Conservation (phyloP, 108 stramenopile genomes). For the Skeletonema menzelii region DNA sequence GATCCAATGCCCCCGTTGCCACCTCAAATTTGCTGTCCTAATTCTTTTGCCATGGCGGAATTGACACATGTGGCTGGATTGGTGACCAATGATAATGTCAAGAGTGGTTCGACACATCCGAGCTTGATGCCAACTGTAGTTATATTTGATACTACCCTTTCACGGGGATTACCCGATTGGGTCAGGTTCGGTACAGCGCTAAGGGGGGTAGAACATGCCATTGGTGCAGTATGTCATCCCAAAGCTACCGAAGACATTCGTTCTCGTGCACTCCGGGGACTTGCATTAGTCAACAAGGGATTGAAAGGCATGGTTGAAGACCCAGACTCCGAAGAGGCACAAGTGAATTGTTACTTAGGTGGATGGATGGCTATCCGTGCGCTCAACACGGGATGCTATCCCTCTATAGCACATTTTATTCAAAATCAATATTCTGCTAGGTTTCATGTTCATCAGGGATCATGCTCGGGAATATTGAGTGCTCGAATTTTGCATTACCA, state of each 20-base stretch:
- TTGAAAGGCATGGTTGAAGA: neutral
- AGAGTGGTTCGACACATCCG: constrained; percentile 25
- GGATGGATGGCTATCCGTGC: constrained; percentile 27
- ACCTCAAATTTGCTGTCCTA: constrained; percentile 40
- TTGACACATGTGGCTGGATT: constrained; percentile 38
- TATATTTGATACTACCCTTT: constrained; percentile 22
- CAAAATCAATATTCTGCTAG: constrained; percentile 44
- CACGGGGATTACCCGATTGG: constrained; percentile 38
- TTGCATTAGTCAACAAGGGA: constrained; percentile 6
- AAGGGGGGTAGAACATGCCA: constrained; percentile 33
- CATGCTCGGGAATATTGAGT: constrained; percentile 35
- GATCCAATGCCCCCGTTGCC: constrained; percentile 28
- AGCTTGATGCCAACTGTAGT: constrained; percentile 22
- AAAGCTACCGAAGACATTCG: constrained; percentile 26
- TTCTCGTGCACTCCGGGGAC: constrained; percentile 7
- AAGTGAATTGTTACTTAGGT: constrained; percentile 23
- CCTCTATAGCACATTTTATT: constrained; percentile 32
- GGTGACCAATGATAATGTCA: constrained; percentile 20
- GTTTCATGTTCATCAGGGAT: constrained; percentile 36
- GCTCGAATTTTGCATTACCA: constrained; percentile 37
- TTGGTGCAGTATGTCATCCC: constrained; percentile 36
- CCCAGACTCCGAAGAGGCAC: constrained; percentile 7
- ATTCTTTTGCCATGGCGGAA: constrained; percentile 44
- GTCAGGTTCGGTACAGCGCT: constrained; percentile 29
- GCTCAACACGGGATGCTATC: constrained; percentile 34